Base-by-base conservation (phyloP, 345 rosid species). In the Melaleuca alternifolia region DNA sequence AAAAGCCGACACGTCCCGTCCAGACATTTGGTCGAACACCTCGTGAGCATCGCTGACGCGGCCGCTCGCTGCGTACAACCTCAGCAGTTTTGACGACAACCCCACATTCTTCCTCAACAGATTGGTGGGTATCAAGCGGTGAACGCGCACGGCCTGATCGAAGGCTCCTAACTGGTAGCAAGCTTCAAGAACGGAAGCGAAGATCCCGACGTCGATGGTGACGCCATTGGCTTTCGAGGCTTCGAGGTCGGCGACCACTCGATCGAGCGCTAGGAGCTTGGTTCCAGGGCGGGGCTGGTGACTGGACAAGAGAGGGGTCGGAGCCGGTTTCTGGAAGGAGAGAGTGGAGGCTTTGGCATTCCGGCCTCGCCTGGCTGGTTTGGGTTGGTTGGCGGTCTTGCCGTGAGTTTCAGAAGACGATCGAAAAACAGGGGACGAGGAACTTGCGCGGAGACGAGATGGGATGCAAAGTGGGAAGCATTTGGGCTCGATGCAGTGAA, bases 11-110 rank as follows among this genome's bases (percentile, higher is more conserved):
- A 86, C 85, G 3, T 88, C 85, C 84, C 96, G 86, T 46, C 83
- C 92, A 79, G 92, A 54, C 99, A 96, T 97, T 91, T 92, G 88
- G 87, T 97, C 99, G 83, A 97, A 97, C 94, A 95, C 28, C 57
- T 95, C 91, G 87, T 95, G 98, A 24, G 99, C 98, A 26, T 85
- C 88, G 7, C 92, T 92, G 10, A 95, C 86, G 30, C 26, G 84
- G 52, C 98, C 99, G 33, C 85, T 62, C 2, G 92, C 83, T 0
- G 96, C 94, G 12, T 96, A 96, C 2, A 95, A 24, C 24, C 98
- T 87, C 7, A 95, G 59, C 33, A 96, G 91, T 89, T 96, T 96
- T 6, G 96, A 92, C 3, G 96, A 89, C 84, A 95, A 51, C 28
- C 95, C 98, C 0, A 84, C 52, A 82, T 95, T 97, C 71, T 86